These are phyloP conservation scores for Persicaria maculosa DNA, from an alignment of 148 eudicot species.

Conservation along the genomic window DNA sequence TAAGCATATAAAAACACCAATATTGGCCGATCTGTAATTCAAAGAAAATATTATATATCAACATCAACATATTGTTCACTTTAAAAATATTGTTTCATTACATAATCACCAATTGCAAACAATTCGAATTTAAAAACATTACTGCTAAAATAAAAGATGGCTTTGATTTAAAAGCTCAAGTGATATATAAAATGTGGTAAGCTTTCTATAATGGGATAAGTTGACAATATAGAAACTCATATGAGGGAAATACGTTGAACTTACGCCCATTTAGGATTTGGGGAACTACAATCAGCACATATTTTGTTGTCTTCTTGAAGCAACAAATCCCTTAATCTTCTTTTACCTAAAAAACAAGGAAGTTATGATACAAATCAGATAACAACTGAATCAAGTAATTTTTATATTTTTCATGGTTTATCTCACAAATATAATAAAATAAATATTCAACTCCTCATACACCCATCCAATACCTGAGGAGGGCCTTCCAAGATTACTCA, in stretches of 20 bases:
- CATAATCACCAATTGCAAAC: background rate
- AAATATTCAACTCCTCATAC: background rate
- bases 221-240: background rate
- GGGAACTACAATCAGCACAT: slow-evolving; percentile 87
- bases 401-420: background rate
- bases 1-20: slow-evolving; percentile 91
- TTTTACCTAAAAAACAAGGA: slow-evolving; percentile 45
- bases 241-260: slow-evolving; percentile 15
- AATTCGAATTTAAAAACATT: background rate
- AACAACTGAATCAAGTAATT: background rate
- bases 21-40: slow-evolving; percentile 74
- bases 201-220: background rate
- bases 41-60: background rate
- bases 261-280: slow-evolving; percentile 99
- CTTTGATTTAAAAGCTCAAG: background rate
- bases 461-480: slow-evolving; percentile 37
- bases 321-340: slow-evolving; percentile 63
- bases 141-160: background rate
- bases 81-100: background rate
- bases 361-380: background rate
- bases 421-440: background rate
- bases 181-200: background rate
- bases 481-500: slow-evolving; percentile 44
- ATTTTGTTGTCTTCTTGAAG: slow-evolving; percentile 61
- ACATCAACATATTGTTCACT: background rate